A percentile compares a stretch with the other conserved stretches of the same genome.
Evolutionary conservation across 768 basidiomycete genomes (phyloP).

Genomic region (Gymnopilus junonius): DNA sequence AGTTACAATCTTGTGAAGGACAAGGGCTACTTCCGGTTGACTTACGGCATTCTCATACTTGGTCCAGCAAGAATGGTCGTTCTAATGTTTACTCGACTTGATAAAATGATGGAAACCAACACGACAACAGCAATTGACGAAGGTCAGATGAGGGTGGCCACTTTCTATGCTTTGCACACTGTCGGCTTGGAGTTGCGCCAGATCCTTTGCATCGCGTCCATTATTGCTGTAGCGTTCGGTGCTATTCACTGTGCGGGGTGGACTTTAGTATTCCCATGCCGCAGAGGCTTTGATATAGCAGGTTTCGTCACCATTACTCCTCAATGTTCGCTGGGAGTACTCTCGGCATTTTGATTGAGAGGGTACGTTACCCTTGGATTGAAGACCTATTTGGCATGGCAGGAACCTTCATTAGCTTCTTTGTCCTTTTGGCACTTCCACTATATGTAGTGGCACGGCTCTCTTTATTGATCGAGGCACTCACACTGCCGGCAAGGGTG

Average conservation of each 20-base stretch:
- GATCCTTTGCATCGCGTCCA: background rate
- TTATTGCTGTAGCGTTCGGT: constrained; percentile 7
- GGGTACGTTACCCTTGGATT: background rate
- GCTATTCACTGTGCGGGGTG: constrained; percentile 14
- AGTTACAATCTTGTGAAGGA: background rate
- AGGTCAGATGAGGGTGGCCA: background rate
- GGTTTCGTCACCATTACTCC: constrained; percentile 3
- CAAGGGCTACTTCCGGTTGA: background rate
- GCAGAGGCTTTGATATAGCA: background rate
- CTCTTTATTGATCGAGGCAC: background rate
- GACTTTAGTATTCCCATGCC: constrained; percentile 1
- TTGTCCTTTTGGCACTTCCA: background rate
- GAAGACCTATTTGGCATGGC: background rate
- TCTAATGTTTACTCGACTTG: background rate
- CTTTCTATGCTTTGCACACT: background rate
- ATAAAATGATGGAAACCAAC: background rate
- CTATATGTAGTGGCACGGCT: background rate
- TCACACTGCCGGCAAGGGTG: too few species aligned
- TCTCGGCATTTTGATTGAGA: background rate
- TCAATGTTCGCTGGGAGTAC: background rate
- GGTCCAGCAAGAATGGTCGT: background rate
- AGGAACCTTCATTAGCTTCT: background rate
- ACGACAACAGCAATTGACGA: background rate
- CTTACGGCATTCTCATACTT: background rate
- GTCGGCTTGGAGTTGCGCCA: background rate